These are phyloP conservation scores for Sarcomyxa edulis DNA, from an alignment of 768 basidiomycete species.

Conservation along the genomic window DNA sequence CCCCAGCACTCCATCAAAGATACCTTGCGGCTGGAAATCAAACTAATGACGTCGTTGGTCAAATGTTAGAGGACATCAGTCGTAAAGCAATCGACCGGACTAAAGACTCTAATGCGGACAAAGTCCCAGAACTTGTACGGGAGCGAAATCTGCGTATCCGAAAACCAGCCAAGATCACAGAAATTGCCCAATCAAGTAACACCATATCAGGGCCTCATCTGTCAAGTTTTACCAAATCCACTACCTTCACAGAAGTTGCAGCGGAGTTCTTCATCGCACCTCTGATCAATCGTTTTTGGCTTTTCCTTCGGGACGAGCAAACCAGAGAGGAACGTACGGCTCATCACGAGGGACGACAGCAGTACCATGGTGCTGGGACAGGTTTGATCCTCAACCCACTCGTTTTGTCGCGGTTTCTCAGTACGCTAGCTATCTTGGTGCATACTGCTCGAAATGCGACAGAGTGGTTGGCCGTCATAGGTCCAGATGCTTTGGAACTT, in stretches of 20 bases:
- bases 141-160: constrained; percentile 71
- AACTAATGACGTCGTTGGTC: constrained; percentile 38
- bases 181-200: constrained; percentile 22
- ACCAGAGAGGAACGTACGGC: constrained; percentile 68
- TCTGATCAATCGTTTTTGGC: constrained; percentile 91
- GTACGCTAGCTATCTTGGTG: constrained; percentile 72
- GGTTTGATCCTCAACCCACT: constrained; percentile 79
- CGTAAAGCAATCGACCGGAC: constrained; percentile 57
- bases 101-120: constrained; percentile 46
- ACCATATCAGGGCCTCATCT: constrained; percentile 1
- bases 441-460: constrained; percentile 79
- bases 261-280: constrained; percentile 89
- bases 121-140: constrained; percentile 58
- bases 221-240: constrained; percentile 12
- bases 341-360: constrained; percentile 43
- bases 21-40: constrained; percentile 46
- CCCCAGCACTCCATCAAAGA: constrained; percentile 62
- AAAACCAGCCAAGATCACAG: constrained; percentile 39
- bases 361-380: constrained; percentile 71
- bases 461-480: constrained; percentile 77
- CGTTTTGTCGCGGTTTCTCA: constrained; percentile 70
- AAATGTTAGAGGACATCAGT: constrained; percentile 60
- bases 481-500: constrained; percentile 79
- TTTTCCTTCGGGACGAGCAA: constrained; percentile 84
- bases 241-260: constrained; percentile 64